Conservation (phyloP, 2,329 filamentous ascomycete species). For the Pleomassaria siparia region DNA sequence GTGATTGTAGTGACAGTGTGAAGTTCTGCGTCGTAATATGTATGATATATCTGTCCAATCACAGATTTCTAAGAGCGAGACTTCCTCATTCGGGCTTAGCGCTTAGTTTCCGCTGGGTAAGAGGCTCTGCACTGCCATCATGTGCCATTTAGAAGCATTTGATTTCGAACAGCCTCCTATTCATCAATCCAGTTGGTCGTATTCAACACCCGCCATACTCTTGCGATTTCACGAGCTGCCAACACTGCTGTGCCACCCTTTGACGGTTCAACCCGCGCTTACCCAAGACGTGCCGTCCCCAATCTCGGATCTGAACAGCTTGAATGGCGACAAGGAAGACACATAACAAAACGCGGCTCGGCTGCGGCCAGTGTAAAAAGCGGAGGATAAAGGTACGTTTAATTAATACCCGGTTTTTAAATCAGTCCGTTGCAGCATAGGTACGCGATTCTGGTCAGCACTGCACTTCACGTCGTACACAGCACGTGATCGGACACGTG, state of each 20-base stretch:
- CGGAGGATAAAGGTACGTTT: conserved; percentile 37
- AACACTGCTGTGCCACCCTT: not conserved
- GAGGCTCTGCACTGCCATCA: not conserved
- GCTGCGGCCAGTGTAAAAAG: conserved; percentile 38
- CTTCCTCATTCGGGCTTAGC: not conserved
- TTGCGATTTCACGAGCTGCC: not conserved
- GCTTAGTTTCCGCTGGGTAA: not conserved
- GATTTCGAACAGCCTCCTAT: conserved; percentile 1
- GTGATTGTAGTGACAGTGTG: not conserved
- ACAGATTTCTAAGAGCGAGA: not conserved
- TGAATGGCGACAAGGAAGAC: conserved; percentile 33
- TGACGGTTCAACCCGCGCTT: not conserved
- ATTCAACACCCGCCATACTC: not conserved
- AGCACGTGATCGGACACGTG: not conserved
- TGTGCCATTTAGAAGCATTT: not conserved
- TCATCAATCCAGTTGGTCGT: not conserved
- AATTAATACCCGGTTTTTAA: not conserved
- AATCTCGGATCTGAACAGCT: not conserved
- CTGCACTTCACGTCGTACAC: not conserved
- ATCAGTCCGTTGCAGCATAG: not conserved
- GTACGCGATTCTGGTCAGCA: not conserved
- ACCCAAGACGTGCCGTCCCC: not conserved
- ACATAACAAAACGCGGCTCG: conserved; percentile 40
- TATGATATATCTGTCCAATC: not conserved
- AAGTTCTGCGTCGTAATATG: not conserved